phyloP scores from a whole-genome alignment of 768 basidiomycete species.

The Phallus indusiatus region DNA sequence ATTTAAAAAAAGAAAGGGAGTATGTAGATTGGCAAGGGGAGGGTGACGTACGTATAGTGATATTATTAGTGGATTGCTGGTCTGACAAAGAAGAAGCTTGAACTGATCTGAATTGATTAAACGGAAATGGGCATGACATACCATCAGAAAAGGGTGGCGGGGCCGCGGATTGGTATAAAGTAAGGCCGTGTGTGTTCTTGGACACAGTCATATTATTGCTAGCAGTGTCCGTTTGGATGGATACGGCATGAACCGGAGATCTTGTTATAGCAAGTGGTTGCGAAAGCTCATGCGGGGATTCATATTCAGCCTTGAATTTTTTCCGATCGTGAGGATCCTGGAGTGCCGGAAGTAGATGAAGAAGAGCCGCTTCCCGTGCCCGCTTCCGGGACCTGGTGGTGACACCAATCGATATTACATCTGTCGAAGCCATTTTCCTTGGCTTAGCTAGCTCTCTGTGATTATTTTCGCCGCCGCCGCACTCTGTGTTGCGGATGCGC shows the following conservation, averaged over 20 bases:
- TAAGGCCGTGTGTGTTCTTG: not conserved
- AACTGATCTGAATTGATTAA: not conserved
- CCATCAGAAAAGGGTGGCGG: not conserved
- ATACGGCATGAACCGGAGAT: slow-evolving; percentile 1
- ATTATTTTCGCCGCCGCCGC: not conserved
- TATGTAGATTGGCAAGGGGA: not conserved
- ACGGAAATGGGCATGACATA: not conserved
- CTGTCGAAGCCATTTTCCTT: slow-evolving; percentile 2
- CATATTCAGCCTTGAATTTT: not conserved
- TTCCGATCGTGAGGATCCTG: slow-evolving; percentile 4
- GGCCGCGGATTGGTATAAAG: not conserved
- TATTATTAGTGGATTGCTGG: not conserved
- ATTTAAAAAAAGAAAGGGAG: not conserved
- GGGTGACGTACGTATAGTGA: not conserved
- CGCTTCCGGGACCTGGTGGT: slow-evolving; percentile 1
- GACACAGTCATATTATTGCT: not conserved
- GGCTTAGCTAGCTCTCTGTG: too few species aligned
- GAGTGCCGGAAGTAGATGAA: not conserved
- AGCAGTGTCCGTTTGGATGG: not conserved
- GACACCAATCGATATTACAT: not conserved
- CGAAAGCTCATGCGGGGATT: not conserved
- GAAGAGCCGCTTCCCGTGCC: not conserved
- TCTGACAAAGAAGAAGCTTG: not conserved
- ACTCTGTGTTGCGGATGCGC: not conserved
- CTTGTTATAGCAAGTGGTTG: not conserved